These are phyloP conservation scores for Musa beccarii DNA, from an alignment of 176 grass and related monocot genomes.

Conservation along the genomic window DNA sequence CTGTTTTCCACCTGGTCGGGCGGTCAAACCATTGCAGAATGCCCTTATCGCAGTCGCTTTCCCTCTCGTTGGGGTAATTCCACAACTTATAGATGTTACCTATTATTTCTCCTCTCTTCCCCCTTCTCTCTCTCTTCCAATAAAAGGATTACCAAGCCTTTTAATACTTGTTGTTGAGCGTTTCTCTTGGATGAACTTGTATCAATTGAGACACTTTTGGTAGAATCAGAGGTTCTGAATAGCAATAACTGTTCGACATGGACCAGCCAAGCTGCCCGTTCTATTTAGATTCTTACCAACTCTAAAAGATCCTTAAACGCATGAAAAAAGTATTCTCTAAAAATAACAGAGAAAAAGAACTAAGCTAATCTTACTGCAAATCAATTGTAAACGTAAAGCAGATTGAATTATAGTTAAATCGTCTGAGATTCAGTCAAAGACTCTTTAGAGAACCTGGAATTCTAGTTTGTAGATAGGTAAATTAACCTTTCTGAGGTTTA, in stretches of 20 bases:
- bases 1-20: conserved; percentile 28
- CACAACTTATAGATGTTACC: background rate
- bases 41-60: conserved; percentile 65
- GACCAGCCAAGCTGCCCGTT: background rate
- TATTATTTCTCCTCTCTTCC: background rate
- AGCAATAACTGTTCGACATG: background rate
- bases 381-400: no score
- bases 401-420: no score
- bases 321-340: no score
- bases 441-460: no score
- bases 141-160: background rate
- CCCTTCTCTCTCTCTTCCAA: background rate
- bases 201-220: background rate
- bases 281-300: background rate
- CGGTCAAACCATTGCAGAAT: conserved; percentile 36
- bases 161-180: background rate
- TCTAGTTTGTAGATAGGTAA: no score
- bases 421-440: no score
- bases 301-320: background rate
- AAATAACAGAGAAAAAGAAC: no score
- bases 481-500: no score
- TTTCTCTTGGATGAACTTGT: background rate
- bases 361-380: no score
- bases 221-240: background rate
- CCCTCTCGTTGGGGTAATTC: conserved; percentile 75